A percentile compares a stretch with the other conserved stretches of the same genome.
Evolutionary conservation across 2,329 filamentous ascomycete genomes (phyloP).

Genomic region (Botrytis fabae): DNA sequence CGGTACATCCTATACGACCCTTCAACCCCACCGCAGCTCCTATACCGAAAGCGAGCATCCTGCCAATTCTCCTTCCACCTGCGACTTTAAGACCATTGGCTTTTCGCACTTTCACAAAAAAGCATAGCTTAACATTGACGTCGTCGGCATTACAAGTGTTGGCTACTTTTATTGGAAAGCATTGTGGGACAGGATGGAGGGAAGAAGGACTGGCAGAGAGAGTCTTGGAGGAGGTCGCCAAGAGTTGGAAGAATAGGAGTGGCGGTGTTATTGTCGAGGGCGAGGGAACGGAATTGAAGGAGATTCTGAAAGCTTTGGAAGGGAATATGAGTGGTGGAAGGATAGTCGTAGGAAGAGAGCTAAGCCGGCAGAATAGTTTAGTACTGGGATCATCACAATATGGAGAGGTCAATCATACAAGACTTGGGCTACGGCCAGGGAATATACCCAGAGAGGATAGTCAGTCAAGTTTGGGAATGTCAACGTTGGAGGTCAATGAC

Average conservation of each 20-base stretch:
- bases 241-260: constrained; percentile 86
- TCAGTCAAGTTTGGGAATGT: constrained; percentile 65
- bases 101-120: constrained; percentile 95
- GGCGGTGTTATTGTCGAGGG: constrained; percentile 92
- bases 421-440: constrained; percentile 54
- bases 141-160: constrained; percentile 83
- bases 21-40: constrained; percentile 44
- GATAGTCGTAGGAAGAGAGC: constrained; percentile 54
- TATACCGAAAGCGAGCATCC: constrained; percentile 51
- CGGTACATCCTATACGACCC: constrained; percentile 73
- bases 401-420: constrained; percentile 54
- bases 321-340: constrained; percentile 86
- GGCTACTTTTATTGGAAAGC: constrained; percentile 84
- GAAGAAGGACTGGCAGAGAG: constrained; percentile 92
- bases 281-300: constrained; percentile 69
- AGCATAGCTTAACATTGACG: constrained; percentile 89
- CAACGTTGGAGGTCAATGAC: constrained; percentile 53
- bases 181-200: constrained; percentile 95
- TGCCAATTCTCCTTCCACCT: constrained; percentile 87
- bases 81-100: constrained; percentile 85
- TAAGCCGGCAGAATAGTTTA: constrained; percentile 65
- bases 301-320: constrained; percentile 81
- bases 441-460: constrained; percentile 58
- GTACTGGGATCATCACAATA: constrained; percentile 58
- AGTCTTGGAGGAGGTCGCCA: constrained; percentile 87